Evolutionary conservation across 352 stramenopile species (phyloP).

Genomic region (Lagenidium sp.): DNA sequence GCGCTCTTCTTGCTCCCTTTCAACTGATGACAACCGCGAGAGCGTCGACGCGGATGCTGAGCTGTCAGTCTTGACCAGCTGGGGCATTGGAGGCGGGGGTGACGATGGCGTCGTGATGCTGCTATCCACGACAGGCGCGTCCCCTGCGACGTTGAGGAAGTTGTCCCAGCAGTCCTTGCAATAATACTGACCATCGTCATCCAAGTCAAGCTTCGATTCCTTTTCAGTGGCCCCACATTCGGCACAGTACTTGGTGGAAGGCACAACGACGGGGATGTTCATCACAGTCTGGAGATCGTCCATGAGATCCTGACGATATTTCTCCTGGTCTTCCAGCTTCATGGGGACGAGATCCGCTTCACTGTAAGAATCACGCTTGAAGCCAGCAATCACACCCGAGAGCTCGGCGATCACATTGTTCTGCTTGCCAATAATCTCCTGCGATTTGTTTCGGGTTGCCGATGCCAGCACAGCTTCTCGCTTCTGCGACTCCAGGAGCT

Average conservation of each 20-base stretch:
- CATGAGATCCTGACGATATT: slow-evolving; percentile 54
- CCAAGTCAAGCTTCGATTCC: slow-evolving; percentile 64
- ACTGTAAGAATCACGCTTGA: slow-evolving; percentile 69
- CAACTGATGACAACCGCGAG: slow-evolving; percentile 27
- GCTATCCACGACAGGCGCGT: too few relatives aligned
- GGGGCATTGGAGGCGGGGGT: slow-evolving; percentile 9
- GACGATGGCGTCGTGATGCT: slow-evolving; percentile 11
- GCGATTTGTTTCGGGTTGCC: slow-evolving; percentile 61
- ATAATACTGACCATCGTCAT: slow-evolving; percentile 81
- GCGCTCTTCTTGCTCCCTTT: slow-evolving; percentile 61
- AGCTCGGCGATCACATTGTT: slow-evolving; percentile 81
- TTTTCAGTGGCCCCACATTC: slow-evolving; percentile 73
- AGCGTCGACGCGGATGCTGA: slow-evolving; percentile 12
- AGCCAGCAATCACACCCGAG: slow-evolving; percentile 51
- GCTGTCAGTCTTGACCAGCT: slow-evolving; percentile 19
- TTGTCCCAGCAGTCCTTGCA: slow-evolving; percentile 87
- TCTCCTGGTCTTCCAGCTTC: slow-evolving; percentile 44
- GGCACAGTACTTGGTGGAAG: slow-evolving; percentile 66
- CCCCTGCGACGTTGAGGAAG: slow-evolving; percentile 68
- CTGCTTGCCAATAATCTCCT: slow-evolving; percentile 67
- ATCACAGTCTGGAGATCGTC: slow-evolving; percentile 70
- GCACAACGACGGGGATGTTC: slow-evolving; percentile 74
- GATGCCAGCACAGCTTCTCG: slow-evolving; percentile 54
- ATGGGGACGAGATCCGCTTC: slow-evolving; percentile 59
- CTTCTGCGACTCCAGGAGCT: slow-evolving; percentile 65